Base-by-base conservation (phyloP, 2,329 filamentous ascomycete genomes). In the Mariannaea elegans region DNA sequence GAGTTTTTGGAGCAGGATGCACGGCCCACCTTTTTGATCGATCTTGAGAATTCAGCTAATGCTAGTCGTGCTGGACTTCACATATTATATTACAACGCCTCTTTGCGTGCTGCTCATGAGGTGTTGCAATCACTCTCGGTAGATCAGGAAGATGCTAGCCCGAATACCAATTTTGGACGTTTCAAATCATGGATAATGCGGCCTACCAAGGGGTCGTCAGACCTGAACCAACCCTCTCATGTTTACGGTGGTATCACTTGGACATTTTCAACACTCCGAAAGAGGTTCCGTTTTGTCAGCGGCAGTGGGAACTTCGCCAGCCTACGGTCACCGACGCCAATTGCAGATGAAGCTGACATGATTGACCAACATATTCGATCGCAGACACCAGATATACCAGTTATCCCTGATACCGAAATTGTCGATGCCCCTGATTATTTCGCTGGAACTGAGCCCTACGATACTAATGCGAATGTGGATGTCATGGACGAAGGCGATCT, bases 1-100 rank as follows among this genome's bases (percentile, higher is more conserved):
- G 92, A 94, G 73, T 78, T 94, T 36, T 75, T 95, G 38, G 91
- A 94, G 70, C 85, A 90, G 65, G 92, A 95, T 72, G 86, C 90
- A 48, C 81, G 92, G 45, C 92, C 91, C 3, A 91, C 90, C 0
- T 92, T 94, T 68, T 83, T 94, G 39, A 80, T 94, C 31, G 91
- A 94, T 68, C 76, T 91, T 49, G 79, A 80, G 7, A 86, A 89
- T 67, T 74, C 80, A 1, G 73, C 77, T n/a, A 89, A 88, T 65
- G 81, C 80, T 45, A 78, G 76, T 19, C 78, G 82, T 1, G 82
- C 82, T 0, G 80, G 80, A 2, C 74, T 94, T 34, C 81, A 84
- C 27, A 81, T 92, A 7, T 66, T 92, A 0, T 94, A 90, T 72
- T 84, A 85, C 27, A 95, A 94, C 71, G 80, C 83, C 9, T 84